phyloP scores from a whole-genome alignment of 2,329 filamentous ascomycete genomes.

The Ophiostoma sp. region DNA sequence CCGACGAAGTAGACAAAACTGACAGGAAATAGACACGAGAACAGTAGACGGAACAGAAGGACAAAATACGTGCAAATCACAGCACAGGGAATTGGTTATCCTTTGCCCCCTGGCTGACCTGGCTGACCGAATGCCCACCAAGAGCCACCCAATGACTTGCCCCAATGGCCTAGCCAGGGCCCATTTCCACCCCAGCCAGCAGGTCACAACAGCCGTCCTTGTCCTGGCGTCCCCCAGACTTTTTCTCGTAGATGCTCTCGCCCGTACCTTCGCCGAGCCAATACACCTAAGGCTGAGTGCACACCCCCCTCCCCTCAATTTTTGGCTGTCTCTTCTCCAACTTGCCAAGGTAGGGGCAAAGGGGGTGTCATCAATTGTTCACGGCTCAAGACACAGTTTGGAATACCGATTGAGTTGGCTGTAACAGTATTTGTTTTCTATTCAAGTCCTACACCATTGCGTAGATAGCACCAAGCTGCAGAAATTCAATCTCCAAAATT shows the following conservation, averaged over 20 bases:
- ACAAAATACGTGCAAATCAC: slow-evolving; percentile 15
- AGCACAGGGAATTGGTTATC: slow-evolving; percentile 6
- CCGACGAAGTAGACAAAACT: neutral
- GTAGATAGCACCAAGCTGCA: slow-evolving; percentile 8
- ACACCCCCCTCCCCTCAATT: neutral
- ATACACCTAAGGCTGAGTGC: slow-evolving; percentile 9
- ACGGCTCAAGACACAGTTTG: neutral
- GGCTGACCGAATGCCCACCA: neutral
- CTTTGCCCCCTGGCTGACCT: neutral
- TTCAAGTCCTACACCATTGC: neutral
- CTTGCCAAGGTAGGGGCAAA: neutral
- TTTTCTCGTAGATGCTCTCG: neutral
- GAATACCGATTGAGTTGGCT: neutral
- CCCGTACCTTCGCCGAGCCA: slow-evolving; percentile 14
- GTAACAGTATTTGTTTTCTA: neutral
- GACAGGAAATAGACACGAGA: neutral
- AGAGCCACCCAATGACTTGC: neutral
- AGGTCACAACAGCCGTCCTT: neutral
- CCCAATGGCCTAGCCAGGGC: neutral
- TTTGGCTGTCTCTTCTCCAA: neutral
- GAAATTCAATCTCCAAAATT: neutral
- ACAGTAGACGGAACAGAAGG: neutral
- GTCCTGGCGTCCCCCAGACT: neutral
- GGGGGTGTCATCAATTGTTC: neutral
- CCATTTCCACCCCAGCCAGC: neutral